Evolutionary conservation across 2,329 filamentous ascomycete genomes (phyloP).

Genomic region (Neoarthrinium moseri): DNA sequence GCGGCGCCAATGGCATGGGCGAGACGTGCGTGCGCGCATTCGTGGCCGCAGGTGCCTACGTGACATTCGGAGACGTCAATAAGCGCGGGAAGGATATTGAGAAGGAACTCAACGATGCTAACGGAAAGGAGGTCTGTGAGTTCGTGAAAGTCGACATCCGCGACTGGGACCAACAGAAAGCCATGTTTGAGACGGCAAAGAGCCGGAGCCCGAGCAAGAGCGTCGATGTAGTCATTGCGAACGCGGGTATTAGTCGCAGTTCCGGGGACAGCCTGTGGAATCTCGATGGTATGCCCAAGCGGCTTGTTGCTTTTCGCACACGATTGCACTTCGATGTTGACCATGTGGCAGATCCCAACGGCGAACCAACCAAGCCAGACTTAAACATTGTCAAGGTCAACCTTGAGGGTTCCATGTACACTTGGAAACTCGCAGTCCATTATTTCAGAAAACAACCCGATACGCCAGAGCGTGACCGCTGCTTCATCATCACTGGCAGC

Average conservation of each 20-base stretch:
- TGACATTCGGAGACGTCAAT: conserved; percentile 39
- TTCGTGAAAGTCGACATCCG: conserved; percentile 42
- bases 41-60: conserved; percentile 34
- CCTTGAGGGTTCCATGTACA: conserved; percentile 40
- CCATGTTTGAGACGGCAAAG: conserved; percentile 38
- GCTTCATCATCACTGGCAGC: conserved; percentile 47
- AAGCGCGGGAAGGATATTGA: conserved; percentile 30
- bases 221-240: conserved; percentile 46
- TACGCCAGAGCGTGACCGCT: conserved; percentile 37
- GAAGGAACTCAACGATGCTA: conserved; percentile 27
- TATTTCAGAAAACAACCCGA: conserved; percentile 42
- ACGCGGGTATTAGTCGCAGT: conserved; percentile 41
- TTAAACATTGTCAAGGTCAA: conserved; percentile 41
- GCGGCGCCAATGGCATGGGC: conserved; percentile 43
- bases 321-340: too few relatives aligned
- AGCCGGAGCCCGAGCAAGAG: conserved; percentile 33
- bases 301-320: too few relatives aligned
- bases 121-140: conserved; percentile 15
- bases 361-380: conserved; percentile 34
- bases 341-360: conserved; percentile 15
- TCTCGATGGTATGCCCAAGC: conserved; percentile 29
- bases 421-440: conserved; percentile 43
- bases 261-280: conserved; percentile 36
- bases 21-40: conserved; percentile 34
- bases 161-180: conserved; percentile 40